phyloP scores from a whole-genome alignment of 495 filamentous ascomycete genomes.

The Lichenothelia convexa region DNA sequence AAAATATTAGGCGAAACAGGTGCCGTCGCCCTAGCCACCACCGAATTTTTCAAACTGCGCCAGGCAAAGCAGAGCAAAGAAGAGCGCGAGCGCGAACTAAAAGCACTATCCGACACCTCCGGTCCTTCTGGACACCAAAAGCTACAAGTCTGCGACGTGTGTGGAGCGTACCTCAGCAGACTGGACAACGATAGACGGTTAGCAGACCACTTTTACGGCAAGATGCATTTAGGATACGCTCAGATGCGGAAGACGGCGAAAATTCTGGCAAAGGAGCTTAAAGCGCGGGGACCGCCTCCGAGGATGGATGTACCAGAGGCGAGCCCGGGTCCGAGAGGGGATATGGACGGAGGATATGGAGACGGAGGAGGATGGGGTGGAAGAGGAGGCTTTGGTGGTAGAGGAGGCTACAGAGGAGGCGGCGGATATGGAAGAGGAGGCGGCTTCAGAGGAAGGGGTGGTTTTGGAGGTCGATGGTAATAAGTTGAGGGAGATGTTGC shows the following conservation, averaged over 20 bases:
- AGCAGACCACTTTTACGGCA: constrained; percentile 96
- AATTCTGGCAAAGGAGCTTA: constrained; percentile 67
- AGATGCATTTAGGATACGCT: constrained; percentile 97
- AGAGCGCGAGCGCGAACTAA: constrained; percentile 74
- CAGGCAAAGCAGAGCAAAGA: constrained; percentile 66
- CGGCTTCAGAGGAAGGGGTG: constrained; percentile 7
- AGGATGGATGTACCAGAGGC: constrained; percentile 27
- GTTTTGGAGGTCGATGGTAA: constrained; percentile 5
- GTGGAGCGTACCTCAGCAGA: constrained; percentile 75
- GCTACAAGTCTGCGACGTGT: constrained; percentile 95
- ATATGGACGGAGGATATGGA: constrained; percentile 9
- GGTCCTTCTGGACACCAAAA: constrained; percentile 94
- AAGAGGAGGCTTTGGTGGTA: constrained; percentile 8
- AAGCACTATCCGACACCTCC: constrained; percentile 74
- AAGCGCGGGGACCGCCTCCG: constrained; percentile 43
- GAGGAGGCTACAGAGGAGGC: constrained; percentile 11
- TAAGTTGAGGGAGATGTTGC: too few relatives aligned
- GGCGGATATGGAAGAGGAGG: constrained; percentile 14
- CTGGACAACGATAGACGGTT: constrained; percentile 87
- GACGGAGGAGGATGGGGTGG: too few relatives aligned
- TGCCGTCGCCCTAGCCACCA: constrained; percentile 59
- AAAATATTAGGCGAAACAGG: constrained; percentile 68
- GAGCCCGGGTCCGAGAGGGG: constrained; percentile 6
- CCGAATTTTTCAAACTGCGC: constrained; percentile 69
- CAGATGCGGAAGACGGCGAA: constrained; percentile 91